These are phyloP conservation scores for Agrocybe pediades DNA, from an alignment of 768 basidiomycete genomes.

Conservation along the genomic window DNA sequence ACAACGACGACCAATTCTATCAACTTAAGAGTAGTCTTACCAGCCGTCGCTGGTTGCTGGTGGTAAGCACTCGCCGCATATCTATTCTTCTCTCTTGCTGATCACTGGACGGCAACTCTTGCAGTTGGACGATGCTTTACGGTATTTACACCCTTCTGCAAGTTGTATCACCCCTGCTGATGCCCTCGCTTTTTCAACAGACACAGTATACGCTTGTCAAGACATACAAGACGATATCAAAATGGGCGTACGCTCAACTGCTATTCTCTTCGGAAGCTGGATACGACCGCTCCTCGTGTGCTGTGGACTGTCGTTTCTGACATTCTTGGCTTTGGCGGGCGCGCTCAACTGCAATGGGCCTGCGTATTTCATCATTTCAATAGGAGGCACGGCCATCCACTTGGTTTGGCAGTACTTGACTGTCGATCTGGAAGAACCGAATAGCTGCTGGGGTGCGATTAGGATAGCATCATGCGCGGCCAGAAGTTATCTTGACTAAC, in stretches of 20 bases:
- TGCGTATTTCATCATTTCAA: slow-evolving; percentile 45
- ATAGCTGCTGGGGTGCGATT: slow-evolving; percentile 49
- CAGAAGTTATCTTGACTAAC: neutral
- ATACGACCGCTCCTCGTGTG: slow-evolving; percentile 56
- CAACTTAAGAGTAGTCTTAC: slow-evolving; percentile 31
- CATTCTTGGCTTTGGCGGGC: slow-evolving; percentile 53
- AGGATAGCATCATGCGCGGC: neutral
- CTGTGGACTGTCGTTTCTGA: slow-evolving; percentile 55
- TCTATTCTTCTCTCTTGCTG: slow-evolving; percentile 14
- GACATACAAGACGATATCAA: slow-evolving; percentile 75
- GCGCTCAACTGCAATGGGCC: slow-evolving; percentile 52
- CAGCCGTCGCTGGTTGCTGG: slow-evolving; percentile 46
- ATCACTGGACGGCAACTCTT: neutral
- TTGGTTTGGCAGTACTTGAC: slow-evolving; percentile 49
- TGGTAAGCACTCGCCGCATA: slow-evolving; percentile 47
- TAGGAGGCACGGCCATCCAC: slow-evolving; percentile 45
- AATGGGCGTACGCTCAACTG: slow-evolving; percentile 76
- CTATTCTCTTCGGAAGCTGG: slow-evolving; percentile 66
- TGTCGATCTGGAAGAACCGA: slow-evolving; percentile 41
- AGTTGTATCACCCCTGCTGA: neutral
- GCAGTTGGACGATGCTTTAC: slow-evolving; percentile 52
- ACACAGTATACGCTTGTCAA: slow-evolving; percentile 80
- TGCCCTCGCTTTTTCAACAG: slow-evolving; percentile 14
- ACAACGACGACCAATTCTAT: slow-evolving; percentile 35
- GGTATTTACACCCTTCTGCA: slow-evolving; percentile 25